These are phyloP conservation scores for Quercus tomentella DNA, from an alignment of 331 rosid genomes.

Conservation along the genomic window DNA sequence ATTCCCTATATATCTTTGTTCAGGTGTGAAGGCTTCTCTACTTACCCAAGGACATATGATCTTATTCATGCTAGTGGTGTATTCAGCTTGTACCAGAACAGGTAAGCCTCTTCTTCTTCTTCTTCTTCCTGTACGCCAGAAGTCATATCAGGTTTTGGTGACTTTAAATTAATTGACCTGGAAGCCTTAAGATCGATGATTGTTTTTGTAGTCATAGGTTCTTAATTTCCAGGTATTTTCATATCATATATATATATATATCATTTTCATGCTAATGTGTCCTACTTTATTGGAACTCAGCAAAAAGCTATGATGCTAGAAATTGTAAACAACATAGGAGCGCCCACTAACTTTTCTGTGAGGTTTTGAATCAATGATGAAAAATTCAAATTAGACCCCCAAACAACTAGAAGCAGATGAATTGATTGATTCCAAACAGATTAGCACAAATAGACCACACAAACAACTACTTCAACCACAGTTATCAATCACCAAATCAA, in stretches of 20 bases:
- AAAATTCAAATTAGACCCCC: too few relatives aligned
- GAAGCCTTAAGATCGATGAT: background rate
- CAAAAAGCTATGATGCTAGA: background rate
- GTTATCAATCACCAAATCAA: too few relatives aligned
- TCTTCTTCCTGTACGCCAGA: conserved; percentile 6
- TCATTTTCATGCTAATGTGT: background rate
- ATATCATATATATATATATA: too few relatives aligned
- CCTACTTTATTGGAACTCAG: background rate
- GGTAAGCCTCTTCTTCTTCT: conserved; percentile 38
- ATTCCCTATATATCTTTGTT: conserved; percentile 14
- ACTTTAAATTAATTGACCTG: background rate
- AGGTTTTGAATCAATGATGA: background rate
- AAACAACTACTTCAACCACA: too few relatives aligned
- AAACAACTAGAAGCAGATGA: too few relatives aligned
- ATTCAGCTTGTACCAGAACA: conserved; percentile 70
- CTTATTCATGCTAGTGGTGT: conserved; percentile 76
- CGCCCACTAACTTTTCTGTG: background rate
- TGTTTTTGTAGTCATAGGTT: background rate
- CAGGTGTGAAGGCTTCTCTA: conserved; percentile 99
- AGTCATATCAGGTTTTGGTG: background rate
- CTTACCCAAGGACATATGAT: conserved; percentile 95
- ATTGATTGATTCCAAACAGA: too few relatives aligned
- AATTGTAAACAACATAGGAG: background rate
- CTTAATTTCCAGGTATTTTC: background rate
- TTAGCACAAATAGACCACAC: too few relatives aligned